Evolutionary conservation across 495 filamentous ascomycete genomes (phyloP), one percentile per base, ranked within the genome.

Genomic region (Penicillium verhagenii): DNA sequence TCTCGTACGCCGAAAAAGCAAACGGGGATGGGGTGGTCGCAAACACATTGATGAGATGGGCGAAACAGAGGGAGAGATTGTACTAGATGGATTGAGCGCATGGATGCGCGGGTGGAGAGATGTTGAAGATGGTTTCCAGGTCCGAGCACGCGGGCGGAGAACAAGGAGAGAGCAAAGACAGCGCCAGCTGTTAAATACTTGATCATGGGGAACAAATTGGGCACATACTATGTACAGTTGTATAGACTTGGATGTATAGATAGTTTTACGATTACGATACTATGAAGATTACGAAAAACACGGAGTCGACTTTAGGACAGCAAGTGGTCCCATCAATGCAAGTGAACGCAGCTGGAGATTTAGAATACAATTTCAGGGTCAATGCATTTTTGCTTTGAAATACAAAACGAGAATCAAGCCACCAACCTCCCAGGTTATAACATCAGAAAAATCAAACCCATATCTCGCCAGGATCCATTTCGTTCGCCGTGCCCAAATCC

Each of bases 101-200:
- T 76, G 72, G 72, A 73, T 75, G 72, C 62, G 71, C 8, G 73
- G 72, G 11, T 73, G 72, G 72, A 67, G 62, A 47, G 72, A 75
- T 58, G 61, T 69, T 13, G 68, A 73, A 59, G 72, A 72, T 47
- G 73, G 61, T 6, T 72, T 70, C 42, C 56, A 57, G 25, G 40
- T 56, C n/a, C 63, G 69, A 48, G 60, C 66, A 42, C 61, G 29
- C 23, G 59, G 53, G 14, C 65, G 73, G 20, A 59, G 52, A 19
- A 29, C 38, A 29, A 50, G 61, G 56, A 59, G 65, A 37, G 63
- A 71, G 28, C 50, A 51, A 43, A 66, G 64, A 44, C 66, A 56
- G 33, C 56, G 42, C 20, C 31, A 52, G 42, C 54, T 56, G 18
- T 24, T 33, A n/a, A 24, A 44, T 10, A 46, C 20, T 28, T 16